Evolutionary conservation across 108 stramenopile genomes (phyloP), one percentile per base, ranked within the genome.

Genomic region (Fragilaria crotonensis): DNA sequence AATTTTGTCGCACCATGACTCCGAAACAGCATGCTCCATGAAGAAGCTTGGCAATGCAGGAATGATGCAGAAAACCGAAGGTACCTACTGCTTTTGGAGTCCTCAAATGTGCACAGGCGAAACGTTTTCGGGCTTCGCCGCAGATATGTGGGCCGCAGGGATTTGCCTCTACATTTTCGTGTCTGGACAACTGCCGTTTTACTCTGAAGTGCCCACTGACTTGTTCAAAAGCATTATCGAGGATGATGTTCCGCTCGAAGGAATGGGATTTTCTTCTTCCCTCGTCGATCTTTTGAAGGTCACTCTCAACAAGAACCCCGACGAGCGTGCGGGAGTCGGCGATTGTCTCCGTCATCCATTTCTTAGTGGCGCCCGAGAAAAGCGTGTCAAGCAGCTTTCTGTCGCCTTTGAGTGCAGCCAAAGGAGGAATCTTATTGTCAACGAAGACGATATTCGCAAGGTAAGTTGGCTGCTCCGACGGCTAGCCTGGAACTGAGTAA

Each of bases 121-220:
- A 11, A 41, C 58, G 11, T 94, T 90, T 70, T 93, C 92, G 26
- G 88, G 81, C 0, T 93, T 86, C 64, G 79, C 87, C 7, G 83
- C 87, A n/a, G 94, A 95, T 44, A 62, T 91, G 30, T 95, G 94
- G 94, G 90, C 94, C 2, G 90, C 89, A 5, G 94, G 94, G 25
- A 67, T 95, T 25, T 93, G 90, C 52, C 67, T 93, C 17, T 89
- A 78, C 50, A 90, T 95, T 54, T 95, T 95, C 62, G 80, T 84
- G 0, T 85, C 91, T 1, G 90, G 89, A 5, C 58, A 48, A 36
- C 48, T 95, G 18, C 94, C 94, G 19, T 95, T 95, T 53, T 95
- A 81, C 68, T 80, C 79, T 14, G 68, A 83, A 23, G 28, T 56
- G 4, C 85, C 85, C 5, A 59, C 68, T 5, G 80, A 83, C 18